Conservation (phyloP, 1,139 yeast genomes). For the Yamadazyma kanchanaburiensis region DNA sequence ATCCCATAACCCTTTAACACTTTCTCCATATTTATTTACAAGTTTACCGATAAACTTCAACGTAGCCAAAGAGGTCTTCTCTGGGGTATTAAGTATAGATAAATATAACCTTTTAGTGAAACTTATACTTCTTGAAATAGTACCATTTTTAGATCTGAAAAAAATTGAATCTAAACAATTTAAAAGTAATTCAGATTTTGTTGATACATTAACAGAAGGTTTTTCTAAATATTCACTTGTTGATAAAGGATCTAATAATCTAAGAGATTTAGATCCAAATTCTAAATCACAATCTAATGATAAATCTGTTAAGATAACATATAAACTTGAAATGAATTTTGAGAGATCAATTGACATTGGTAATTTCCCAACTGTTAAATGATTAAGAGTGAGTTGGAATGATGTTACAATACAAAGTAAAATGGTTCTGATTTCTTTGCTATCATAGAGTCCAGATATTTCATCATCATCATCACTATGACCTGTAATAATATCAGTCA, state of each 20-base stretch:
- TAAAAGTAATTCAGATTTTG: slow-evolving; percentile 80
- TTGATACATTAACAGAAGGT: slow-evolving; percentile 80
- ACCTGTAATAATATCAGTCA: slow-evolving; percentile 40
- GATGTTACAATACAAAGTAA: slow-evolving; percentile 86
- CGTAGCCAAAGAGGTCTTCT: slow-evolving; percentile 76
- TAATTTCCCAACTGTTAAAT: slow-evolving; percentile 51
- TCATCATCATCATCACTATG: slow-evolving; percentile 18
- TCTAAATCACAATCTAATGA: slow-evolving; percentile 83
- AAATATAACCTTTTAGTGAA: slow-evolving; percentile 78
- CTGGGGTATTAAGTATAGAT: slow-evolving; percentile 73
- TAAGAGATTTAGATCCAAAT: slow-evolving; percentile 73
- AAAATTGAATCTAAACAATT: slow-evolving; percentile 78
- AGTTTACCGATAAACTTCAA: slow-evolving; percentile 77
- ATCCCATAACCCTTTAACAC: slow-evolving; percentile 70
- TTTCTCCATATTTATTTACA: slow-evolving; percentile 61
- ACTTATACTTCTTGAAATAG: slow-evolving; percentile 71
- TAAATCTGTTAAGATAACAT: slow-evolving; percentile 60
- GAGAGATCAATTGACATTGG: slow-evolving; percentile 67
- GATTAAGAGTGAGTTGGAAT: slow-evolving; percentile 75
- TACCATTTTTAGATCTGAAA: slow-evolving; percentile 72
- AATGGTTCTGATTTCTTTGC: slow-evolving; percentile 58
- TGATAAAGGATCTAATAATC: slow-evolving; percentile 73
- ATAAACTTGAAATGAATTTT: slow-evolving; percentile 70
- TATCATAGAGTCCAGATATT: slow-evolving; percentile 27
- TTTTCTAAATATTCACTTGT: slow-evolving; percentile 33